These are phyloP conservation scores for Phytophthora citricola DNA, from an alignment of 352 stramenopile genomes.

Conservation along the genomic window DNA sequence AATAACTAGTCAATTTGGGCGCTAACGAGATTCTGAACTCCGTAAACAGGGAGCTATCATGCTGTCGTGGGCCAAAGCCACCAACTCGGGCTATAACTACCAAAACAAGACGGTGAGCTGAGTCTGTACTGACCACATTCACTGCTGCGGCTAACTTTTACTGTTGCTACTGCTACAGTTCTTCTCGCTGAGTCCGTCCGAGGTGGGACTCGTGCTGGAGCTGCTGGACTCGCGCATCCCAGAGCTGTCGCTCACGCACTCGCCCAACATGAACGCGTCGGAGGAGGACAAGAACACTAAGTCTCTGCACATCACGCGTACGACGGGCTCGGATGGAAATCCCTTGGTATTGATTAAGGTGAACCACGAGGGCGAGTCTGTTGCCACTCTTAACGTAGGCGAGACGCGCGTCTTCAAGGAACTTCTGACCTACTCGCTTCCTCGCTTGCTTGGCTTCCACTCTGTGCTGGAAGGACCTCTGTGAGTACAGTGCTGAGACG, in stretches of 20 bases:
- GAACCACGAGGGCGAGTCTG: conserved; percentile 52
- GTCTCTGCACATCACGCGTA: conserved; percentile 58
- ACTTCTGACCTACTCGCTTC: conserved; percentile 79
- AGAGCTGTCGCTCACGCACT: conserved; percentile 76
- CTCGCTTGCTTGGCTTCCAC: conserved; percentile 81
- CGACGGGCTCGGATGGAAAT: conserved; percentile 52
- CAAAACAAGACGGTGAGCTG: conserved; percentile 77
- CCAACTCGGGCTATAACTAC: conserved; percentile 78
- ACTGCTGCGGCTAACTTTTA: conserved; percentile 10
- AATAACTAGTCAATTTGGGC: background rate
- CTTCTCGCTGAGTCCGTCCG: conserved; percentile 80
- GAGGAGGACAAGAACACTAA: conserved; percentile 59
- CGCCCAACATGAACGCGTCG: conserved; percentile 79
- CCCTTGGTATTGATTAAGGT: conserved; percentile 66
- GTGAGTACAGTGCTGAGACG: conserved; percentile 42
- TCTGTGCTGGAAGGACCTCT: conserved; percentile 71
- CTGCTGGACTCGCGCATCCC: conserved; percentile 70
- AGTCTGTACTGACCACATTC: background rate
- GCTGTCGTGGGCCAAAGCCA: conserved; percentile 82
- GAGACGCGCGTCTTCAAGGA: conserved; percentile 77
- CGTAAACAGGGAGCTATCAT: conserved; percentile 75
- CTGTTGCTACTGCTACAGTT: conserved; percentile 52
- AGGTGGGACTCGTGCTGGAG: conserved; percentile 81
- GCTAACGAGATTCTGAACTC: conserved; percentile 19
- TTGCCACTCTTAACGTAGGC: conserved; percentile 70